Conservation (phyloP, 106 monocot species). For the Phalaenopsis equestris region DNA sequence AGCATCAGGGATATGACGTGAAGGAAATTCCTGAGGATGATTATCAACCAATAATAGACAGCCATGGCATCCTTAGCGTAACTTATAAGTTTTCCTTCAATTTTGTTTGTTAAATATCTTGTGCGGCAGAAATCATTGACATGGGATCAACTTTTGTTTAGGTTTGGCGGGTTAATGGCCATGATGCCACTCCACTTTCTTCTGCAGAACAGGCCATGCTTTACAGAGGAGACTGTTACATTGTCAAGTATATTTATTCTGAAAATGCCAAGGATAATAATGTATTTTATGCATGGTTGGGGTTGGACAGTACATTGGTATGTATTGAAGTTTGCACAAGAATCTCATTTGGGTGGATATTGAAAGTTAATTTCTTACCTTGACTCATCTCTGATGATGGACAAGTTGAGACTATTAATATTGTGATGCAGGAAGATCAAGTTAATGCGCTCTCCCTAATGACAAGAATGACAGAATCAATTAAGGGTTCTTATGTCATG, state of each 20-base stretch:
- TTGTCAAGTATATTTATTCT: conserved; percentile 33
- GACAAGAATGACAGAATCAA: conserved; percentile 26
- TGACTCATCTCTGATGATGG: background rate
- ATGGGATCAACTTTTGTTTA: background rate
- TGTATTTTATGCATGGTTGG: conserved; percentile 47
- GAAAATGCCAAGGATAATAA: conserved; percentile 22
- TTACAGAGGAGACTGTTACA: conserved; percentile 48
- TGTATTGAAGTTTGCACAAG: background rate
- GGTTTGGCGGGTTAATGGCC: conserved; percentile 46
- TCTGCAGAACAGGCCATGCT: conserved; percentile 24
- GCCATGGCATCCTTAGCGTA: conserved; percentile 37
- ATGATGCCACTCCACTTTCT: conserved; percentile 20
- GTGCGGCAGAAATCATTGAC: background rate
- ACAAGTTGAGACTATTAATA: background rate
- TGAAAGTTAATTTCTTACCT: background rate
- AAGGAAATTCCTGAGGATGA: conserved; percentile 41
- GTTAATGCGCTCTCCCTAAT: conserved; percentile 17
- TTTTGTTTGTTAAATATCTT: background rate
- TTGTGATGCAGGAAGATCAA: conserved; percentile 38
- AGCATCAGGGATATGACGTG: conserved; percentile 45
- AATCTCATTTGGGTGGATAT: background rate
- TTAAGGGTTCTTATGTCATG: conserved; percentile 30
- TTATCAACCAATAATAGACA: conserved; percentile 23
- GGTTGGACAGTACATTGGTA: conserved; percentile 31
- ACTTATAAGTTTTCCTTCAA: background rate